Conservation (phyloP, 2,329 filamentous ascomycete species). For the Venturia aucupariae region DNA sequence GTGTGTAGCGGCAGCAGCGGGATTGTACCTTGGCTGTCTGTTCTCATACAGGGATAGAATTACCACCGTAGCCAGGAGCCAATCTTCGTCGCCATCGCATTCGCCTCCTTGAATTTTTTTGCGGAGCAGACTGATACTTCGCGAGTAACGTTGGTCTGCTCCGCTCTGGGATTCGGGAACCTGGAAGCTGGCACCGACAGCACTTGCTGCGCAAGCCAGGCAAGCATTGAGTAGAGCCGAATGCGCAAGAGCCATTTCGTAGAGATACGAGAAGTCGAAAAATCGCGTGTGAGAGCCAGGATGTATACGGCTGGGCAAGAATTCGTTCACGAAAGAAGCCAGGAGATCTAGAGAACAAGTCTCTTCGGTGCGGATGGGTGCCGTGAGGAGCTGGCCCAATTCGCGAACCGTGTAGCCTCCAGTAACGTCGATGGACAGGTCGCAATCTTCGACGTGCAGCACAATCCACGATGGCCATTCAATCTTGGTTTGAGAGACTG, state of each 20-base stretch:
- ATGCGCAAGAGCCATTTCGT: not conserved
- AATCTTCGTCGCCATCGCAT: constrained; percentile 7
- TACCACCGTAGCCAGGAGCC: constrained; percentile 9
- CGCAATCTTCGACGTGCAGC: not conserved
- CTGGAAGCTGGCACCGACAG: not conserved
- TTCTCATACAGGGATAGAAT: constrained; percentile 4
- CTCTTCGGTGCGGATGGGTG: not conserved
- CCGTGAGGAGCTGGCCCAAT: not conserved
- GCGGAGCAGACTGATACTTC: not conserved
- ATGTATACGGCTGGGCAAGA: constrained; percentile 8
- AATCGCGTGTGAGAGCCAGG: not conserved
- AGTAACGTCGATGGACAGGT: not conserved
- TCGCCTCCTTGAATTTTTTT: not conserved
- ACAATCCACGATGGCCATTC: constrained; percentile 4
- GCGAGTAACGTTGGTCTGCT: not conserved
- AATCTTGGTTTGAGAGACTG: not conserved
- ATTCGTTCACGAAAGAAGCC: constrained; percentile 4
- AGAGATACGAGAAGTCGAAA: constrained; percentile 6
- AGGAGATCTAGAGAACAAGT: not conserved
- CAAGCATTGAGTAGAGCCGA: constrained; percentile 4
- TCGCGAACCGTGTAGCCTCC: not conserved
- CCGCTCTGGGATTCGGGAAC: not conserved
- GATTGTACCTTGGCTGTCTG: constrained; percentile 1
- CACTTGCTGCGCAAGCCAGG: not conserved
- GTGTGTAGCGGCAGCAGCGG: not conserved